phyloP scores from a whole-genome alignment of 257 asterid species.

The Jacaranda copaia region DNA sequence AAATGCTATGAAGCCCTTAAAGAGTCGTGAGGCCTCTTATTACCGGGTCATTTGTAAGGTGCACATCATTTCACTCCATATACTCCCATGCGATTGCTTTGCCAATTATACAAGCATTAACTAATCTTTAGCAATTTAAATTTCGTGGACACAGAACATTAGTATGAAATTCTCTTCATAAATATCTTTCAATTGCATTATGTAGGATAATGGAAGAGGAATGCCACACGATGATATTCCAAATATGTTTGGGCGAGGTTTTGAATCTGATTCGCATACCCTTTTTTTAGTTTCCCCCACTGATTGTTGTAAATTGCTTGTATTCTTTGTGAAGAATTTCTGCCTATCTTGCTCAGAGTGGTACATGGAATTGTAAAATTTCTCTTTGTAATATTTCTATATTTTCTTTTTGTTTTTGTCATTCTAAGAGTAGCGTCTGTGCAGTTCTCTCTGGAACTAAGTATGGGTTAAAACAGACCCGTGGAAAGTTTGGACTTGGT shows the following conservation, averaged over 20 bases:
- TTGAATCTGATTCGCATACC: conserved; percentile 33
- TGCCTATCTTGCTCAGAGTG: conserved; percentile 20
- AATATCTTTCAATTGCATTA: conserved; percentile 31
- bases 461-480: conserved; percentile 94
- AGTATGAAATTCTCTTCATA: conserved; percentile 21
- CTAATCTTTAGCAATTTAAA: conserved; percentile 2
- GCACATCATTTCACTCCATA: conserved; percentile 29
- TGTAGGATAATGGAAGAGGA: conserved; percentile 94
- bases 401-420: conserved; percentile 16
- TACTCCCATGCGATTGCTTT: conserved; percentile 10
- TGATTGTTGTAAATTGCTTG: conserved; percentile 6
- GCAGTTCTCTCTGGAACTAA: conserved; percentile 96
- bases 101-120: conserved; percentile 1
- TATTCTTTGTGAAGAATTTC: background rate
- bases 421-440: conserved; percentile 40
- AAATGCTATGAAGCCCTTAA: conserved; percentile 54
- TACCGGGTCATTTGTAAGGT: conserved; percentile 88
- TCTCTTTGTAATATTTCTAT: conserved; percentile 7
- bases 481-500: conserved; percentile 94
- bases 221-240: conserved; percentile 98
- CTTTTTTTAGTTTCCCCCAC: background rate
- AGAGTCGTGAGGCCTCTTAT: conserved; percentile 82
- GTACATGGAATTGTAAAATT: conserved; percentile 1
- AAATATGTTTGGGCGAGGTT: conserved; percentile 96
- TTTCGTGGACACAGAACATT: conserved; percentile 23